Evolutionary conservation across 164 flowering plant genomes (phyloP).

Genomic region (Vitis vinifera): DNA sequence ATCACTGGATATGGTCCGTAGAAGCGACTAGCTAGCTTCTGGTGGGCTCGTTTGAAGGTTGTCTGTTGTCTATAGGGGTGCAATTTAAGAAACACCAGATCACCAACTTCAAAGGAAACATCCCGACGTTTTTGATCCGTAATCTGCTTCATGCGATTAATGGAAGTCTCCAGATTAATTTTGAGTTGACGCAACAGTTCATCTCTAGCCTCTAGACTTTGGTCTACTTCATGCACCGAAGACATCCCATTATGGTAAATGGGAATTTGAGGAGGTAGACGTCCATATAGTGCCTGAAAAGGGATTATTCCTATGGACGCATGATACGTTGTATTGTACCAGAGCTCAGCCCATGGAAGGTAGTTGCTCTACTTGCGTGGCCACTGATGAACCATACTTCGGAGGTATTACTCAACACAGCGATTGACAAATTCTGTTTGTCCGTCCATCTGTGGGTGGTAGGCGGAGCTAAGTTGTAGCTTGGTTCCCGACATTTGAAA

Average conservation of each 20-base stretch:
- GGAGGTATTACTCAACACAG: no score
- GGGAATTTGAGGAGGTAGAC: not conserved
- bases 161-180: not conserved
- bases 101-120: not conserved
- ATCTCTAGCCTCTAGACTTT: not conserved
- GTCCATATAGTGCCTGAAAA: not conserved
- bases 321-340: no score
- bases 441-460: no score
- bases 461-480: no score
- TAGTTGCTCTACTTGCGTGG: no score
- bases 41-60: no score
- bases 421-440: no score
- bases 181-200: not conserved
- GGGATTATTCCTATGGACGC: no score
- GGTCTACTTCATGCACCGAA: not conserved
- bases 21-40: no score
- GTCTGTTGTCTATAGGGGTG: not conserved
- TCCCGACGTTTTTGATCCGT: not conserved
- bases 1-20: not conserved
- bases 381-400: no score
- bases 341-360: no score
- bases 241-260: not conserved
- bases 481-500: no score
- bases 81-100: not conserved
- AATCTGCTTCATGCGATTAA: not conserved